Conservation (phyloP, 1,284 basidiomycete species). For the Anthracocystis setariae region DNA sequence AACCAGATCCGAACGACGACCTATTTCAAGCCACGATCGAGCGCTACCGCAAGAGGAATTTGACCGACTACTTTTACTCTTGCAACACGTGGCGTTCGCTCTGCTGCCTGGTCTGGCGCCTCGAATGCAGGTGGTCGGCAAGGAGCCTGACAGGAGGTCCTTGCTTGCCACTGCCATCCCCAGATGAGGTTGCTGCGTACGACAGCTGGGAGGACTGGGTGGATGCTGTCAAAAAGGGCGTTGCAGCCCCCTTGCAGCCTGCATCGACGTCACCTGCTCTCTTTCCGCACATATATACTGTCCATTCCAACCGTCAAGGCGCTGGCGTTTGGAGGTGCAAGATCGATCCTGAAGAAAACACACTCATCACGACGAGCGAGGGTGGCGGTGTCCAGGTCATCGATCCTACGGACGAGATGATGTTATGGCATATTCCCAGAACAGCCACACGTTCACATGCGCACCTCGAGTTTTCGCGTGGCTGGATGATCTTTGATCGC, state of each 20-base stretch:
- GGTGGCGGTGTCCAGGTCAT: conserved; percentile 35
- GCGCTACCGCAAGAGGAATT: conserved; percentile 29
- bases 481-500: conserved; percentile 59
- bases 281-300: conserved; percentile 11
- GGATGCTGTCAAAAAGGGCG: not conserved
- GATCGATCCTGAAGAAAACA: conserved; percentile 54
- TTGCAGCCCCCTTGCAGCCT: not conserved
- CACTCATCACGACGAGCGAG: conserved; percentile 45
- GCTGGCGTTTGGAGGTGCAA: conserved; percentile 56
- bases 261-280: conserved; percentile 4
- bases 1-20: conserved; percentile 5
- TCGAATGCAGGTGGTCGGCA: conserved; percentile 33
- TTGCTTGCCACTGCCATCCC: not conserved
- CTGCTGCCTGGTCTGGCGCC: conserved; percentile 37
- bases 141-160: not conserved
- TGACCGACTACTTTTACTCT: conserved; percentile 28
- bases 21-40: conserved; percentile 21
- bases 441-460: conserved; percentile 38
- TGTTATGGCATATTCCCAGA: conserved; percentile 48
- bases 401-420: conserved; percentile 28
- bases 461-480: conserved; percentile 58
- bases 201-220: not conserved
- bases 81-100: conserved; percentile 30
- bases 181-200: not conserved
- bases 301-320: conserved; percentile 7